Base-by-base conservation (phyloP, 768 basidiomycete genomes). In the Boletus pseudopeckii region DNA sequence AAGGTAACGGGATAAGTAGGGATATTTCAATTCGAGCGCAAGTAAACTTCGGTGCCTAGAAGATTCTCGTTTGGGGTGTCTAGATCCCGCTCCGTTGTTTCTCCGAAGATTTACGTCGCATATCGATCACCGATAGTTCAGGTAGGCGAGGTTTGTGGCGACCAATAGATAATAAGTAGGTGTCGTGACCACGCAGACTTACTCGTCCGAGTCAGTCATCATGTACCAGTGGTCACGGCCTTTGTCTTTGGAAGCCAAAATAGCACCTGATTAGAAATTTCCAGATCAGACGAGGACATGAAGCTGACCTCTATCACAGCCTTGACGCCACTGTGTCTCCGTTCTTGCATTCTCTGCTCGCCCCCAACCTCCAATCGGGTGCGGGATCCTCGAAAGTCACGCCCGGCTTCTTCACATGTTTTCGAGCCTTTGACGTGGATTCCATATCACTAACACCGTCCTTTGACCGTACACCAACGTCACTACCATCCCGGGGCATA, bases 401-500 rank as follows among this genome's bases (percentile, higher is more conserved):
- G 67, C 85, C 90, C 57, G 76, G 63, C 57, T 78, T 77, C 73
- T 85, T 82, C n/a, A 65, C 65, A 64, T 81, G 79, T 15, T 70
- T 51, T 2, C 60, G 60, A 10, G 59, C 57, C 33, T 67, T 70
- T 1, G 70, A 24, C 5, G 70, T 71, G 22, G 64, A 70, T 22
- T 53, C 64, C 14, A 54, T 47, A 30, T 70, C 70, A 14, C 55
- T 59, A 26, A 38, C 47, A 17, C 63, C 53, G 13, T 68, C 64
- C 47, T 53, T 59, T 43, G 59, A 50, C 14, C 58, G 63, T 20
- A 54, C 44, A 5, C 65, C 64, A 37, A 77, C 61, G 30, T 92
- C 90, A 59, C 88, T 90, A 26, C 88, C 90, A 63, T 91, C 90
- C 38, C 79, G 74, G 4, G 91, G 91, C 17, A 90, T 92, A 30